Evolutionary conservation across 352 stramenopile species (phyloP).

Genomic region (Thalassiosira exigua): DNA sequence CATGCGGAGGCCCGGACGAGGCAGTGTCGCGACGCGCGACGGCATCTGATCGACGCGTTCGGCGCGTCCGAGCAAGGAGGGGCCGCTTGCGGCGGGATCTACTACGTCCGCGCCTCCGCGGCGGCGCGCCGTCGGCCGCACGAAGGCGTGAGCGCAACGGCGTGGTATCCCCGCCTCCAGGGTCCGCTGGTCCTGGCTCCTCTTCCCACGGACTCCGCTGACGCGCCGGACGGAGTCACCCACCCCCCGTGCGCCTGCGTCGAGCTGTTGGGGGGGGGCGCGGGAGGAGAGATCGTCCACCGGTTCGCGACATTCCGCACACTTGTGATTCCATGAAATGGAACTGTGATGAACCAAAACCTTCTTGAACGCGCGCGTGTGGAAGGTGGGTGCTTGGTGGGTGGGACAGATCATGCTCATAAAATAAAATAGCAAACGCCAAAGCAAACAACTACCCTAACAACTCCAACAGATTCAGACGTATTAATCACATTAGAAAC

Average conservation of each 20-base stretch:
- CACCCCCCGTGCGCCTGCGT: slow-evolving; percentile 32
- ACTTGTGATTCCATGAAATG: no score
- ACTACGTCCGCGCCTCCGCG: slow-evolving; percentile 51
- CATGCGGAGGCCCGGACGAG: slow-evolving; percentile 40
- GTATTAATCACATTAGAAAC: no score
- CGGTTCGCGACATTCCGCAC: no score
- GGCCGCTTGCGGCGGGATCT: slow-evolving; percentile 16
- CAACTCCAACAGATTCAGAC: no score
- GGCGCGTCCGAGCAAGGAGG: slow-evolving; percentile 15
- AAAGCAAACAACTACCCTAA: no score
- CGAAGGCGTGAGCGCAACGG: slow-evolving; percentile 5
- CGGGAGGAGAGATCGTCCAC: slow-evolving; percentile 40
- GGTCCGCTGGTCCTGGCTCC: slow-evolving; percentile 38
- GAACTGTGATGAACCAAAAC: no score
- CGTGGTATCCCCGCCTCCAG: slow-evolving; percentile 37
- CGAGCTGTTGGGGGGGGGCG: slow-evolving; percentile 40
- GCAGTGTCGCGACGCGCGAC: slow-evolving; percentile 57
- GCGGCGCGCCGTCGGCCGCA: slow-evolving; percentile 25
- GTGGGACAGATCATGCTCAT: no score
- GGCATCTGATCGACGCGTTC: slow-evolving; percentile 75
- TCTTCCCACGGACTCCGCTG: neutral
- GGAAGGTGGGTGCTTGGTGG: no score
- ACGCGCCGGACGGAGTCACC: neutral
- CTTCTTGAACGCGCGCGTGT: no score
- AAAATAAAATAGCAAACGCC: no score